Conservation (phyloP, 1,284 basidiomycete genomes). For the Flammula alnicola region DNA sequence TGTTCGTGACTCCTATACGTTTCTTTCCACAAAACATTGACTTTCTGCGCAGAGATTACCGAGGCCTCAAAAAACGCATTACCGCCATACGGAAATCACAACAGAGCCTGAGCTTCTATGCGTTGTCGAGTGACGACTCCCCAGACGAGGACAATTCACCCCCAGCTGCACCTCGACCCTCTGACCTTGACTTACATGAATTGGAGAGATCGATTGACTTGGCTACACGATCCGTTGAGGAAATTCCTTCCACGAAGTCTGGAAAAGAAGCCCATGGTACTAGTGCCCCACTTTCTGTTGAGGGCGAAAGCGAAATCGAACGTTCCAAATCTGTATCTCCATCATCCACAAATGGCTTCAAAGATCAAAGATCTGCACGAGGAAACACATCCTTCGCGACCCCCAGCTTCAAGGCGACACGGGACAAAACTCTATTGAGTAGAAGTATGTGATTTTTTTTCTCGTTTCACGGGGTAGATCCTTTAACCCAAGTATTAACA, state of each 20-base stretch:
- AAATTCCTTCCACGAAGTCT: too few species aligned
- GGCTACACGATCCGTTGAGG: too few species aligned
- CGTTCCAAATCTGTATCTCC: too few species aligned
- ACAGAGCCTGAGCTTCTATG: conserved; percentile 30
- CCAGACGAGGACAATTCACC: conserved; percentile 20
- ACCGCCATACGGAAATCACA: conserved; percentile 55
- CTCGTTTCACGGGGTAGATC: background rate
- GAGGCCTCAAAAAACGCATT: conserved; percentile 71
- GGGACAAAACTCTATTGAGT: conserved; percentile 21
- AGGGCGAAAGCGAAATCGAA: background rate
- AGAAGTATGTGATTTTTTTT: conserved; percentile 20
- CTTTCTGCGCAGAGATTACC: conserved; percentile 61
- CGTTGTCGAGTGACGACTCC: conserved; percentile 19
- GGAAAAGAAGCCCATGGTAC: too few species aligned
- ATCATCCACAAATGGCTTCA: too few species aligned
- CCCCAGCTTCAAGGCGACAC: conserved; percentile 3
- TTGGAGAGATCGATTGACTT: conserved; percentile 6
- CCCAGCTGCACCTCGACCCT: conserved; percentile 17
- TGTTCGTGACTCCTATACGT: conserved; percentile 48
- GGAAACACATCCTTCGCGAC: background rate
- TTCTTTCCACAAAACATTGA: conserved; percentile 6
- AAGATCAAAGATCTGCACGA: too few species aligned
- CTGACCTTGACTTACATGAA: conserved; percentile 16
- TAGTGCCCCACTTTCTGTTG: background rate
- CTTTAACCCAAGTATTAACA: background rate